A percentile compares a stretch with the other conserved stretches of the same genome.
Evolutionary conservation across 495 filamentous ascomycete species (phyloP).

Genomic region (Aspergillus saccharolyticus): DNA sequence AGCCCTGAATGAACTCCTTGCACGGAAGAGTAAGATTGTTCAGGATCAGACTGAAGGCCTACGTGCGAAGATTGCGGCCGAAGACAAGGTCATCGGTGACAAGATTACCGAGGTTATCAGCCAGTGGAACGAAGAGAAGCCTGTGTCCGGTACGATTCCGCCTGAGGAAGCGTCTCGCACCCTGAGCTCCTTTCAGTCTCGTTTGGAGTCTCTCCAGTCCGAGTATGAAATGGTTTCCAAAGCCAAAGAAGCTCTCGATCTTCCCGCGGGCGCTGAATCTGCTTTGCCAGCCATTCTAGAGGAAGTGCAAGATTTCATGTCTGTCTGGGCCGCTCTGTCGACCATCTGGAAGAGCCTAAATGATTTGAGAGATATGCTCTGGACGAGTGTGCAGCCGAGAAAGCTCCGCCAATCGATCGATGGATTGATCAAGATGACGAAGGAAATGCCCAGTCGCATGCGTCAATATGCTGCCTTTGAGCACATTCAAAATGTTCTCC

Average conservation of each 20-base stretch:
- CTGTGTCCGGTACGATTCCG: constrained; percentile 86
- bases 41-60: constrained; percentile 93
- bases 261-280: constrained; percentile 72
- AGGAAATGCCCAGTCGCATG: constrained; percentile 99
- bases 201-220: constrained; percentile 73
- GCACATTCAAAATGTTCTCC: constrained; percentile 89
- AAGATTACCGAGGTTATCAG: constrained; percentile 77
- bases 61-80: constrained; percentile 90
- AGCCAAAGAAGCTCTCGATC: constrained; percentile 92
- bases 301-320: constrained; percentile 97
- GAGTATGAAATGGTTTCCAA: constrained; percentile 92
- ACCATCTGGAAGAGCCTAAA: constrained; percentile 97
- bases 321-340: constrained; percentile 89
- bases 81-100: constrained; percentile 82
- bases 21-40: constrained; percentile 86
- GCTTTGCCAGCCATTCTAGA: constrained; percentile 77
- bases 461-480: constrained; percentile 98
- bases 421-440: constrained; percentile 91
- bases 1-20: constrained; percentile 80
- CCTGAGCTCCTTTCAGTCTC: constrained; percentile 71
- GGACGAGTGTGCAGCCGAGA: constrained; percentile 87
- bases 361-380: constrained; percentile 83
- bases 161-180: constrained; percentile 80
- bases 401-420: constrained; percentile 88
- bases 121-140: constrained; percentile 94